Evolutionary conservation across 2,329 filamentous ascomycete genomes (phyloP).

Genomic region (Dactylonectria estremocensis): DNA sequence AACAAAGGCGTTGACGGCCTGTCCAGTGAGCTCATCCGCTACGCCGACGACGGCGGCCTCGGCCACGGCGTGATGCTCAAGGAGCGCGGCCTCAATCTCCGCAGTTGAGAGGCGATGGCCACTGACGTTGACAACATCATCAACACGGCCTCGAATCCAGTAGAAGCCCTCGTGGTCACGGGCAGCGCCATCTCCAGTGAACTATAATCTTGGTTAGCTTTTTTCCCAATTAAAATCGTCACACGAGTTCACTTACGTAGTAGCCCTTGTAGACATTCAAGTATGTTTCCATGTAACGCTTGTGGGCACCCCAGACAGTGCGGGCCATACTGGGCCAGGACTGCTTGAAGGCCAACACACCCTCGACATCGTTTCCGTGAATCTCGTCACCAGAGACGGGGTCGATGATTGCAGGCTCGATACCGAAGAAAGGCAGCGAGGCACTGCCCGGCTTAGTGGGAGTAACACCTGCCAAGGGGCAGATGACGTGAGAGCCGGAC

Average conservation of each 20-base stretch:
- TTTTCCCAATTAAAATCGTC: background rate
- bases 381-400: constrained; percentile 95
- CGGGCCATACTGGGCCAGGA: constrained; percentile 98
- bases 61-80: constrained; percentile 91
- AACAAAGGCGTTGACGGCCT: constrained; percentile 98
- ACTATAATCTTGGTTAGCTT: constrained; percentile 63
- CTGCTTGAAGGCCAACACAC: constrained; percentile 97
- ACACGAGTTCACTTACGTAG: constrained; percentile 78
- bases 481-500: constrained; percentile 96
- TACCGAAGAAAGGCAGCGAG: constrained; percentile 97
- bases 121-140: constrained; percentile 98
- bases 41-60: constrained; percentile 97
- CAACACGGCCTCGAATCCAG: constrained; percentile 98
- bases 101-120: constrained; percentile 97
- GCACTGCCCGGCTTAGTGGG: constrained; percentile 97
- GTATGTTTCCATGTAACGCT: constrained; percentile 99
- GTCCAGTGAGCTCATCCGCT: constrained; percentile 92
- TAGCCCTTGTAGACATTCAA: constrained; percentile 98
- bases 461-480: constrained; percentile 91
- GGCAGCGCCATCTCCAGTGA: constrained; percentile 93
- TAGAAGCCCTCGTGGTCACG: constrained; percentile 99
- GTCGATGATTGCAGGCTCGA: constrained; percentile 97
- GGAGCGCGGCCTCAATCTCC: constrained; percentile 96
- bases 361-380: constrained; percentile 95
- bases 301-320: constrained; percentile 97